Conservation (phyloP, 345 rosid genomes). For the Citrus australasica region DNA sequence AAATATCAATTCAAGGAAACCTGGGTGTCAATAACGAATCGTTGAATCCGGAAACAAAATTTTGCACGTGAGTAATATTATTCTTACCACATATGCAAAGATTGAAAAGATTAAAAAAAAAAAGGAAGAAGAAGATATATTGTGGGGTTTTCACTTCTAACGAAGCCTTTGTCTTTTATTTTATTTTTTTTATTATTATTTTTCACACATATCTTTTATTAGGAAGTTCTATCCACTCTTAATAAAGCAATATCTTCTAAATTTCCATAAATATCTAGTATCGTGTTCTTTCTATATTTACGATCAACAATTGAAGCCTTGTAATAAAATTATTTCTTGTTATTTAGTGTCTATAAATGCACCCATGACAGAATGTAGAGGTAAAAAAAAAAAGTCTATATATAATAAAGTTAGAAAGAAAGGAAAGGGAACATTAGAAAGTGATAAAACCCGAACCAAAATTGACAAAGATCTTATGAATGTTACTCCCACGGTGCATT, state of each 20-base stretch:
- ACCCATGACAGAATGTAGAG: too few species aligned
- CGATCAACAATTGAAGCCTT: not conserved
- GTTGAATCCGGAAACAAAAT: not conserved
- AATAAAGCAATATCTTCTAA: not conserved
- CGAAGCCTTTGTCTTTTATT: not conserved
- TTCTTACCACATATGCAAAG: not conserved
- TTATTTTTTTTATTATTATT: too few species aligned
- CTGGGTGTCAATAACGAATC: not conserved
- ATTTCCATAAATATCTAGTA: not conserved
- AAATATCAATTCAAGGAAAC: not conserved
- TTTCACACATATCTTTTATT: too few species aligned
- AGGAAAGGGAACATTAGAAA: too few species aligned
- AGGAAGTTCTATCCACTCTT: not conserved
- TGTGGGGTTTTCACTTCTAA: not conserved
- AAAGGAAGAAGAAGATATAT: too few species aligned
- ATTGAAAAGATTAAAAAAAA: not conserved
- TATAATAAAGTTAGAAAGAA: too few species aligned
- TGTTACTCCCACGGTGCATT: not conserved
- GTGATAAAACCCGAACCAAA: not conserved
- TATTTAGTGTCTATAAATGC: too few species aligned
- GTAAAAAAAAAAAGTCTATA: too few species aligned
- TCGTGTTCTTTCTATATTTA: not conserved
- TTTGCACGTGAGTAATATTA: not conserved
- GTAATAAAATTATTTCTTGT: too few species aligned
- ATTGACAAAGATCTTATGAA: not conserved